Conservation (phyloP, 345 rosid genomes). For the Mallotus nudiflorus region DNA sequence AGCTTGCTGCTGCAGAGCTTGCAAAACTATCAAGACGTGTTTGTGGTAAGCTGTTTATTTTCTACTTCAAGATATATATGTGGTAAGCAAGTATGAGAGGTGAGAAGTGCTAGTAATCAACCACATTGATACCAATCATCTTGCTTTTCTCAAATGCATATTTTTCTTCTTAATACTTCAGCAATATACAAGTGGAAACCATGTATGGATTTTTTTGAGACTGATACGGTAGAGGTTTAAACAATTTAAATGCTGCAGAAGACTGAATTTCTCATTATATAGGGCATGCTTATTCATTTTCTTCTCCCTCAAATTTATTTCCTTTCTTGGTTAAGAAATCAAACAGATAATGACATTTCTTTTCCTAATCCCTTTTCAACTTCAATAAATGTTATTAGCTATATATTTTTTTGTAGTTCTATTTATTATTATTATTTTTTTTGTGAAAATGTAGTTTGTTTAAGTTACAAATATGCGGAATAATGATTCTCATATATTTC, state of each 20-base stretch:
- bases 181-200: too few species aligned
- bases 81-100: too few species aligned
- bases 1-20: conserved; percentile 93
- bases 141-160: background rate
- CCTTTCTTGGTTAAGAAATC: background rate
- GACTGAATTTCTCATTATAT: background rate
- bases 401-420: too few species aligned
- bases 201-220: background rate
- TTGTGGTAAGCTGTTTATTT: conserved; percentile 52
- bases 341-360: background rate
- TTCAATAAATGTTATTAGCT: too few species aligned
- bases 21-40: conserved; percentile 74
- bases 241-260: background rate
- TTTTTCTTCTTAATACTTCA: background rate
- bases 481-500: too few species aligned
- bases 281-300: background rate
- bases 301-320: background rate
- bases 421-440: too few species aligned
- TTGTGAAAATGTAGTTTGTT: too few species aligned
- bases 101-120: background rate
- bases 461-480: too few species aligned
- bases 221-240: too few species aligned
- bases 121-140: background rate
- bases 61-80: background rate
- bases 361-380: too few species aligned